Conservation (phyloP, 768 basidiomycete species). For the Pholiota conissans region DNA sequence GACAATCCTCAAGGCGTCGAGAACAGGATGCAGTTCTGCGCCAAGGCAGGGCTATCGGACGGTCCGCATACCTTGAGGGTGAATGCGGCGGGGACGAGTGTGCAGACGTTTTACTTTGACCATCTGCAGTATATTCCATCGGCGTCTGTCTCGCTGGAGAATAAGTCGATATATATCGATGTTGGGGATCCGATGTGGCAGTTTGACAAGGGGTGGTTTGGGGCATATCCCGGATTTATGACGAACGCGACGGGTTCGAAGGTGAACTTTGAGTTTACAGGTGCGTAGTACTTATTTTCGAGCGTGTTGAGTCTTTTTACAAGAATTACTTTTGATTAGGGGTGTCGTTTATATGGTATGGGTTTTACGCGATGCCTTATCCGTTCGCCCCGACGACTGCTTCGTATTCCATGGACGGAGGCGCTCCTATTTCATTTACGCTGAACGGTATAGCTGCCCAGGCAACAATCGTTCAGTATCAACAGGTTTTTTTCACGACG, state of each 20-base stretch:
- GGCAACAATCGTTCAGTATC: slow-evolving; percentile 2
- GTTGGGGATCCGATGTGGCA: slow-evolving; percentile 18
- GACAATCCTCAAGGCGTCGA: neutral
- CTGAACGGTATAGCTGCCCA: slow-evolving; percentile 17
- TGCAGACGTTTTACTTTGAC: slow-evolving; percentile 30
- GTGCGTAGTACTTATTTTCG: slow-evolving; percentile 10
- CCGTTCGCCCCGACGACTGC: slow-evolving; percentile 20
- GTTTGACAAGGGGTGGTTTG: slow-evolving; percentile 20
- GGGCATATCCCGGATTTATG: neutral
- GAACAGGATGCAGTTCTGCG: slow-evolving; percentile 25
- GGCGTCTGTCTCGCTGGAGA: slow-evolving; percentile 7
- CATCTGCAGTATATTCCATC: slow-evolving; percentile 24
- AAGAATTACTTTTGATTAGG: slow-evolving; percentile 18
- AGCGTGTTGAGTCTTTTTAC: neutral
- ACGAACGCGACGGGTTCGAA: slow-evolving; percentile 17
- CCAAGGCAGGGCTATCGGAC: slow-evolving; percentile 10
- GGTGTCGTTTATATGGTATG: slow-evolving; percentile 23
- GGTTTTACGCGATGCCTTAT: slow-evolving; percentile 22
- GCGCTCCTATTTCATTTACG: slow-evolving; percentile 11
- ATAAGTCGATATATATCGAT: slow-evolving; percentile 10
- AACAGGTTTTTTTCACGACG: slow-evolving; percentile 9
- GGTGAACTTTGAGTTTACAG: slow-evolving; percentile 23
- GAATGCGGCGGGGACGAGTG: slow-evolving; percentile 12
- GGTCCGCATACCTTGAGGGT: slow-evolving; percentile 23
- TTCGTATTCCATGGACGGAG: slow-evolving; percentile 28